phyloP scores from a whole-genome alignment of 1,284 basidiomycete genomes.

The Pterulicium gracile region DNA sequence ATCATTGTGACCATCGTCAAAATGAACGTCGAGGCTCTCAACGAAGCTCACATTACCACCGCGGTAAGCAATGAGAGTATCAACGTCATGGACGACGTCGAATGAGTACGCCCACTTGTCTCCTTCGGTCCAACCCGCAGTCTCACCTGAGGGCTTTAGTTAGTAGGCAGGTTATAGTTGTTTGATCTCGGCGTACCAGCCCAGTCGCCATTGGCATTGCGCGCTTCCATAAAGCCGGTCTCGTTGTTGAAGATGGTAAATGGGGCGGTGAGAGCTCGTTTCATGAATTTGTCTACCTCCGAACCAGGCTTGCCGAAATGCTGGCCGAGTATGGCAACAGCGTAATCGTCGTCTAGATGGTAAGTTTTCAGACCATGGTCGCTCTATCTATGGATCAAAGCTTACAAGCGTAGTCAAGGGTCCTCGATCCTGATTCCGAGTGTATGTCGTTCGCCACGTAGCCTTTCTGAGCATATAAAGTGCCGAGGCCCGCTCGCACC shows the following conservation, averaged over 20 bases:
- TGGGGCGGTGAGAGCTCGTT: constrained; percentile 44
- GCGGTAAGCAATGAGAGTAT: constrained; percentile 48
- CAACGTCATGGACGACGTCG: constrained; percentile 65
- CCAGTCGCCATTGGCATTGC: constrained; percentile 58
- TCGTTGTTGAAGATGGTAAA: constrained; percentile 62
- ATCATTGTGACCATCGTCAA: constrained; percentile 72
- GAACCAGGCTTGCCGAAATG: constrained; percentile 39
- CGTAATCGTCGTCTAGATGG: constrained; percentile 67
- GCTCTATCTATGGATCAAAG: too few species aligned
- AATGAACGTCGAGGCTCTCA: constrained; percentile 64
- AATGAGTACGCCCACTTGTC: constrained; percentile 81
- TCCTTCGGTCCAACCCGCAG: constrained; percentile 72
- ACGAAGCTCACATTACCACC: constrained; percentile 62
- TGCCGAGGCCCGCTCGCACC: constrained; percentile 68
- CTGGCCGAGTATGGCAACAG: constrained; percentile 51
- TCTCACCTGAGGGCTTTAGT: constrained; percentile 8
- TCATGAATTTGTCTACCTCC: constrained; percentile 35
- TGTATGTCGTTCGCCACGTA: constrained; percentile 77
- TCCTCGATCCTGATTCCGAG: constrained; percentile 69
- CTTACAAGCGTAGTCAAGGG: constrained; percentile 70
- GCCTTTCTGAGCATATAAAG: constrained; percentile 55
- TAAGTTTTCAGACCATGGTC: too few species aligned
- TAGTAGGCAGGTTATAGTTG: too few species aligned
- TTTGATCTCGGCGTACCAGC: constrained; percentile 54
- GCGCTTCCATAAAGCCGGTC: constrained; percentile 77